Percentiles rank a stretch among this genome's conserved stretches.
Conservation (phyloP, 192 early-diverging fungal genomes). For the Linnemannia zychae region DNA sequence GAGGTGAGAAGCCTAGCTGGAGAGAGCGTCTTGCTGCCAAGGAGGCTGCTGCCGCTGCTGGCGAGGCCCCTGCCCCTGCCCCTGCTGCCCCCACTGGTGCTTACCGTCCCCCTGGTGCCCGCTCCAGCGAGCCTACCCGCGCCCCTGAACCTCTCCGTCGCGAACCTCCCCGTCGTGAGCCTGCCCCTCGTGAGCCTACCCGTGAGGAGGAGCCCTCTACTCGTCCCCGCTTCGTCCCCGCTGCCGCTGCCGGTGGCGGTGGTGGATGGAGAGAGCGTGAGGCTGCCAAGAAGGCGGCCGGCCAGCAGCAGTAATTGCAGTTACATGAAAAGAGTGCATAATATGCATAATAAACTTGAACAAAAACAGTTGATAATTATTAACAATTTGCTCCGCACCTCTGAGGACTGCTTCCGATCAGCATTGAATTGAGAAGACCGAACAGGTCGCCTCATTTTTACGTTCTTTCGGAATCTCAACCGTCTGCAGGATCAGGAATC, state of each 20-base stretch:
- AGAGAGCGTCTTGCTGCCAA: constrained; percentile 49
- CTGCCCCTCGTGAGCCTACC: constrained; percentile 15
- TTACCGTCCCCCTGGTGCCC: constrained; percentile 48
- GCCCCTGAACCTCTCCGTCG: constrained; percentile 29
- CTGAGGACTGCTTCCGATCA: background rate
- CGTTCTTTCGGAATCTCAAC: background rate
- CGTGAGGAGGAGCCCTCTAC: constrained; percentile 25
- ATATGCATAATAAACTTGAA: background rate
- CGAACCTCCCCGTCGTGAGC: background rate
- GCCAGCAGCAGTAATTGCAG: constrained; percentile 17
- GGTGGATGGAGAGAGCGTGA: constrained; percentile 55
- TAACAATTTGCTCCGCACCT: background rate
- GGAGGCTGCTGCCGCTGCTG: constrained; percentile 31
- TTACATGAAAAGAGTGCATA: background rate
- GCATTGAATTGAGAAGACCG: background rate
- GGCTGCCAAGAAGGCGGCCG: constrained; percentile 34
- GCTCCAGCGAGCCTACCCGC: constrained; percentile 6
- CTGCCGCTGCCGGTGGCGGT: constrained; percentile 17
- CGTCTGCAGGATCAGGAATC: background rate
- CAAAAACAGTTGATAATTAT: constrained; percentile 1
- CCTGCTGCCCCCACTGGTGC: constrained; percentile 19
- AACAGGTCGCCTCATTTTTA: background rate
- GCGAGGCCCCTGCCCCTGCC: constrained; percentile 14
- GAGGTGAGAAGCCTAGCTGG: constrained; percentile 50
- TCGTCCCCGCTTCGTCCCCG: constrained; percentile 23